These are phyloP conservation scores for Mucor irregularis DNA, from an alignment of 371 early-diverging fungal genomes.

Conservation along the genomic window DNA sequence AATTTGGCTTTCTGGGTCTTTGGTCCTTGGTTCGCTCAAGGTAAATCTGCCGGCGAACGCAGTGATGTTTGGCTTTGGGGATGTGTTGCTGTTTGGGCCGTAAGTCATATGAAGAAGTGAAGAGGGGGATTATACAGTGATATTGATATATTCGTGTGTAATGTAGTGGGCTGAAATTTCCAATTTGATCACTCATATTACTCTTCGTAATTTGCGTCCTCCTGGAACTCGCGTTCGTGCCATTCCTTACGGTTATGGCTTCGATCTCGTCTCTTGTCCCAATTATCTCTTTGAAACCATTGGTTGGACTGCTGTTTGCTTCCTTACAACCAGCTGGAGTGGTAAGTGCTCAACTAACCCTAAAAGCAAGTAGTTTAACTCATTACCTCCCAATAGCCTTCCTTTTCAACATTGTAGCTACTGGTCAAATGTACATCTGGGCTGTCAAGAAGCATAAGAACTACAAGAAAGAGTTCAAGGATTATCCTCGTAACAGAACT, in stretches of 20 bases:
- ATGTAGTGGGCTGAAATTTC: constrained; percentile 81
- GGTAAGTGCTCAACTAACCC: constrained; percentile 36
- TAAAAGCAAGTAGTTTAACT: neutral
- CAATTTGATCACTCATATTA: constrained; percentile 84
- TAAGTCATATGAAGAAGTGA: constrained; percentile 36
- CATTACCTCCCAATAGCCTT: constrained; percentile 44
- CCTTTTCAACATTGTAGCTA: constrained; percentile 80
- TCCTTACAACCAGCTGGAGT: constrained; percentile 77
- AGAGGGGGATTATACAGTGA: neutral
- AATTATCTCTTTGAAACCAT: constrained; percentile 93
- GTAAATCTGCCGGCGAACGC: constrained; percentile 49
- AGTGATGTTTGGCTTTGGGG: constrained; percentile 58
- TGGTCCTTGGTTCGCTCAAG: constrained; percentile 68
- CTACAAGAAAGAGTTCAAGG: constrained; percentile 89
- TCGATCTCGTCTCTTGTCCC: constrained; percentile 87
- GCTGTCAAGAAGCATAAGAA: constrained; percentile 94
- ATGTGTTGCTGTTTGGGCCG: constrained; percentile 66
- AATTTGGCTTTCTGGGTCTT: constrained; percentile 87
- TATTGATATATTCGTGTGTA: neutral
- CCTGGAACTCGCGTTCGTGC: constrained; percentile 85
- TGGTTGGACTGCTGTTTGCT: constrained; percentile 79
- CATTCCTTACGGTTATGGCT: constrained; percentile 95
- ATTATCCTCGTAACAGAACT: constrained; percentile 89
- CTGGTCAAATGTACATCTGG: constrained; percentile 95
- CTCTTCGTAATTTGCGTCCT: constrained; percentile 90